phyloP scores from a whole-genome alignment of 257 asterid species.

The Galeopsis tetrahit region DNA sequence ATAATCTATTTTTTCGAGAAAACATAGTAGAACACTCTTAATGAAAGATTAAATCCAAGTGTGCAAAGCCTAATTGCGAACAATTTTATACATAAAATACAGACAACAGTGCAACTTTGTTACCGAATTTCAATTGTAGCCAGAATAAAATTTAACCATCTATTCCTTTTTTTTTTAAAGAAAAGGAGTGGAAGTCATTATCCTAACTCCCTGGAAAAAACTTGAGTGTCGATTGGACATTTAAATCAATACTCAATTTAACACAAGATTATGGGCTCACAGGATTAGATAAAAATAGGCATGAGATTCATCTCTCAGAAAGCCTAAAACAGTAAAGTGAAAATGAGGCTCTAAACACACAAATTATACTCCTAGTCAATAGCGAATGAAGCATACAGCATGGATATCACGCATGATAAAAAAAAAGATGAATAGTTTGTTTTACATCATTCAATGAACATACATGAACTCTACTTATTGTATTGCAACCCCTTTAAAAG shows the following conservation, averaged over 20 bases:
- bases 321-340: constrained; percentile 1
- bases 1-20: not conserved
- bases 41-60: constrained; percentile 4
- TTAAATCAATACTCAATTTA: not conserved
- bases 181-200: constrained; percentile 13
- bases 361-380: not conserved
- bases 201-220: constrained; percentile 5
- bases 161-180: not conserved
- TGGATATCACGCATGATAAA: not conserved
- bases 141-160: not conserved
- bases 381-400: not conserved
- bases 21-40: not conserved
- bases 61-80: not conserved
- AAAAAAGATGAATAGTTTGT: not conserved
- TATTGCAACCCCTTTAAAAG: not conserved
- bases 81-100: not conserved
- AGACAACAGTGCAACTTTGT: not conserved
- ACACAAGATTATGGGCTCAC: not conserved
- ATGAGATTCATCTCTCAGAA: constrained; percentile 7
- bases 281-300: not conserved
- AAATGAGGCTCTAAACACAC: constrained; percentile 20
- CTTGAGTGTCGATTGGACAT: not conserved
- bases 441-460: constrained; percentile 6
- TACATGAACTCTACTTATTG: not conserved
- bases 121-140: constrained; percentile 9